Evolutionary conservation across 768 basidiomycete species (phyloP).

Genomic region (Boletus vinaceobasis): DNA sequence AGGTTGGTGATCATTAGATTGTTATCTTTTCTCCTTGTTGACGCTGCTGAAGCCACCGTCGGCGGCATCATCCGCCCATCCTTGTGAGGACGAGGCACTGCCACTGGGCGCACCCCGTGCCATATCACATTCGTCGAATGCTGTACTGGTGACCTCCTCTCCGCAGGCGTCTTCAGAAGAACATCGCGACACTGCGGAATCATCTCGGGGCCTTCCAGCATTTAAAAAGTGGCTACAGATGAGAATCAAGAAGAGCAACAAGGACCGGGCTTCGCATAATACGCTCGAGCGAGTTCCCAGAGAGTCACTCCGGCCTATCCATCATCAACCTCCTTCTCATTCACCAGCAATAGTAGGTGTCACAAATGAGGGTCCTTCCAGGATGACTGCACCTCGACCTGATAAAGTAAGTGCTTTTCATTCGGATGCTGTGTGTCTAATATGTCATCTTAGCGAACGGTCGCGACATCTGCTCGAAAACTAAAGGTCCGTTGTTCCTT

Average conservation of each 20-base stretch:
- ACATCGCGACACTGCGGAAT: background rate
- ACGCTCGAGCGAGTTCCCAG: background rate
- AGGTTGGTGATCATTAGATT: background rate
- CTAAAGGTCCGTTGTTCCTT: background rate
- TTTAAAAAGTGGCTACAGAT: background rate
- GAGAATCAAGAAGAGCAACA: background rate
- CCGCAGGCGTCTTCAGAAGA: background rate
- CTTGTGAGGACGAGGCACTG: too few relatives aligned
- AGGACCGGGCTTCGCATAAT: background rate
- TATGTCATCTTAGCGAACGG: background rate
- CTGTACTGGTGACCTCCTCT: too few relatives aligned
- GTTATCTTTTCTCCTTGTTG: background rate
- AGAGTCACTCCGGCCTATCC: background rate
- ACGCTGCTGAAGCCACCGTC: background rate
- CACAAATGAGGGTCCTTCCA: background rate
- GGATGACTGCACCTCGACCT: background rate
- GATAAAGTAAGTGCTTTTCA: background rate
- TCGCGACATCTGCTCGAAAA: background rate
- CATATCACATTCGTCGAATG: background rate
- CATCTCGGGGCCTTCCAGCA: too few relatives aligned
- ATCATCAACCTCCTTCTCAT: background rate
- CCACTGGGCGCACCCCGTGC: too few relatives aligned
- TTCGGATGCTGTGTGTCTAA: background rate
- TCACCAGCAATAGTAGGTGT: background rate
- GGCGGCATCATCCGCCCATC: background rate